Evolutionary conservation across 805 yeast genomes (phyloP), one percentile per base, ranked within the genome.

Genomic region (Saturnispora kantuleensis): DNA sequence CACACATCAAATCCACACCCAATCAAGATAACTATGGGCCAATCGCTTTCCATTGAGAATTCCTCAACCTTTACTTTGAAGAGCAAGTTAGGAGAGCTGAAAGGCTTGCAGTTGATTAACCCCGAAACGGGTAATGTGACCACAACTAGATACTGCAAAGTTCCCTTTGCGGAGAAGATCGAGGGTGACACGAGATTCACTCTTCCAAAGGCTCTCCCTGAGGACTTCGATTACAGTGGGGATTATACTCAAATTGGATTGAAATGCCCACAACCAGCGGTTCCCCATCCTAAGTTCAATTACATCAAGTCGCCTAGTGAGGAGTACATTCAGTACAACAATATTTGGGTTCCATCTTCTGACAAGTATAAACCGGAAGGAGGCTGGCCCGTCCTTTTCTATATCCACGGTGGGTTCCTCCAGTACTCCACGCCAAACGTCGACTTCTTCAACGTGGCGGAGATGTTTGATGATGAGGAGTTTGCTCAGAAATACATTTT

Each of bases 381-480:
- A 5, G 73, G 73, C 3, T 68, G 70, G 71, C 71, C 72, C 5
- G 72, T 68, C 10, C 45, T 61, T 44, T 48, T 65, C 32, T 67
- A 63, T 52, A 53, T 68, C 34, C 73, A 68, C 51, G 74, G 74
- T 26, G 74, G 74, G 4, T 68, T 64, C 57, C 51, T 69, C 21
- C 72, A 67, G 49, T 59, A 58, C 37, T 67, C 60, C 6, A 47
- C 55, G 5, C 66, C 66, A 10, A 53, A 55, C 42, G 45, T 43
- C 10, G 53, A 50, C 35, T 52, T 52, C 28, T 51, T 57, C 36
- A 58, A 57, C 39, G 47, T 56, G 21, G 44, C 40, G 30, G 56
- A 54, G 33, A 43, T 53, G 30, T 57, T 61, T 38, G 57, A 54
- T 34, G 59, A 57, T 39, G 58, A 51, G 7, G 59, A 56, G 36